Base-by-base conservation (phyloP, 768 basidiomycete species). In the Boletus pseudopeckii region DNA sequence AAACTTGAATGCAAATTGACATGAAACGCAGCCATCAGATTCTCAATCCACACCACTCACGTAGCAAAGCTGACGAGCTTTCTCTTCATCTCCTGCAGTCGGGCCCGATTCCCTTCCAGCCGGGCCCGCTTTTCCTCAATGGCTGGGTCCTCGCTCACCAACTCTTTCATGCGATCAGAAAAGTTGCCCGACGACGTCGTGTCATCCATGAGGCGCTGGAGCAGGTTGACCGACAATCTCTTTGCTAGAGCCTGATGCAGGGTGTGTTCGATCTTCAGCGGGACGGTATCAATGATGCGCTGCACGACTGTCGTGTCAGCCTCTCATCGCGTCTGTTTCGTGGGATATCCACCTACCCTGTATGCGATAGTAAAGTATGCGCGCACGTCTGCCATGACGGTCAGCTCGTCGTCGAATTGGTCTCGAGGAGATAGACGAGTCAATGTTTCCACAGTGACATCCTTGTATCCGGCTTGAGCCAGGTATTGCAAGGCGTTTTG, bases 321-420 rank as follows among this genome's bases (percentile, higher is more conserved):
- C 14, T 50, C 38, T 39, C 28, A 28, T n/a, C 9, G 7, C 0
- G 15, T 53, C 17, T 17, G 7, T 18, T 32, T n/a, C 4, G 6
- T 20, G n/a, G 4, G 20, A 15, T 42, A 51, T n/a, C 13, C 1
- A 65, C 67, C 18, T 53, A 80, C 82, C 73, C 80, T 79, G 68
- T 73, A 77, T 7, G 82, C 75, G 0, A 84, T 73, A 37, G 80
- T 75, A 61, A 79, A 83, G 55, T 81, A 85, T 5, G 80, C 82
- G 0, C 76, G 74, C 0, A 83, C 78, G 17, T 77, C 76, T 0
- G 82, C 78, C 77, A 82, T 81, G 7, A 84, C 74, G 2, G 61
- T 54, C 14, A 84, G 51, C 46, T 81, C 84, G 14, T 77, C 74
- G 37, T 72, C 68, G 54, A 66, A 75, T 15, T 38, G 20, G 53